Percentiles rank a stretch among this genome's conserved stretches.
phyloP scores from a whole-genome alignment of 2,329 filamentous ascomycete species.

The Diaporthe batatas region DNA sequence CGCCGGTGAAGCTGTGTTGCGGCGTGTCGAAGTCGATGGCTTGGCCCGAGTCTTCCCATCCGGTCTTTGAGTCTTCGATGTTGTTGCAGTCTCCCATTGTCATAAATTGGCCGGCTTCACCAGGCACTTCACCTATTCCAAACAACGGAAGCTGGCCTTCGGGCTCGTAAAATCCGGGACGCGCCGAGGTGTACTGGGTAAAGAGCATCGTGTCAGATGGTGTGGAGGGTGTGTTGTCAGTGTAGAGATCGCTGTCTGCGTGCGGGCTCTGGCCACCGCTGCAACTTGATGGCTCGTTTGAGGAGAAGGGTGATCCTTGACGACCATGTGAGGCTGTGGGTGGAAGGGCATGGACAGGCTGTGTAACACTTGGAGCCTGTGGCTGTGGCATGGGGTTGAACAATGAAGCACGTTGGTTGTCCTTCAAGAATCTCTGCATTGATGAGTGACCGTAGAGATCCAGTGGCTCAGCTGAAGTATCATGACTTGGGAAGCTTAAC shows the following conservation, averaged over 20 bases:
- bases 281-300: slow-evolving; percentile 53
- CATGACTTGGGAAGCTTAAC: slow-evolving; percentile 40
- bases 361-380: slow-evolving; percentile 32
- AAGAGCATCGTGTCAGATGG: slow-evolving; percentile 52
- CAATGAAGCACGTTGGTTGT: slow-evolving; percentile 47
- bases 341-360: slow-evolving; percentile 40
- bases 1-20: slow-evolving; percentile 50
- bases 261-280: slow-evolving; percentile 55
- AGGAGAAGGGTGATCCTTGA: slow-evolving; percentile 55
- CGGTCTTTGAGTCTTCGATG: slow-evolving; percentile 48
- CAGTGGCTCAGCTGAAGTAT: slow-evolving; percentile 41
- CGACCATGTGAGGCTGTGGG: slow-evolving; percentile 46
- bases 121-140: slow-evolving; percentile 46
- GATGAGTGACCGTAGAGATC: slow-evolving; percentile 44
- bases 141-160: slow-evolving; percentile 49
- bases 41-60: slow-evolving; percentile 48
- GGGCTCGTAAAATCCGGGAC: slow-evolving; percentile 47
- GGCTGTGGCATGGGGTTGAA: slow-evolving; percentile 45
- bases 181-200: slow-evolving; percentile 47
- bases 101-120: slow-evolving; percentile 48
- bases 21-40: slow-evolving; percentile 46
- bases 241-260: slow-evolving; percentile 56
- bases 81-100: slow-evolving; percentile 53
- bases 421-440: slow-evolving; percentile 49
- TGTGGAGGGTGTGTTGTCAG: slow-evolving; percentile 54